Conservation (phyloP, 495 filamentous ascomycete species). For the Amniculicola lignicola region DNA sequence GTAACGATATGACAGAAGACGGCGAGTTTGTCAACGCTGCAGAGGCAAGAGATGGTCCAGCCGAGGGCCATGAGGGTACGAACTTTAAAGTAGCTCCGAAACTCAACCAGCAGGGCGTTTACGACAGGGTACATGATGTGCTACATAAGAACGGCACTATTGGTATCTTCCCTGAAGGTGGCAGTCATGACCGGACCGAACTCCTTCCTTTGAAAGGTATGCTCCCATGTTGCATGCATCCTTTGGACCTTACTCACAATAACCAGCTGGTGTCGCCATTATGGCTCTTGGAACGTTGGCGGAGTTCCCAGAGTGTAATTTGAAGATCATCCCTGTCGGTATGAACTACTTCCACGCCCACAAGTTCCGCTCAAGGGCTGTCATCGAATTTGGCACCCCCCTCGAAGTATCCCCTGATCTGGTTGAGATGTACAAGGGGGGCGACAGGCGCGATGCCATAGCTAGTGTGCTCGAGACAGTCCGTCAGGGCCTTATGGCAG, state of each 20-base stretch:
- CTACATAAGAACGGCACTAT: constrained; percentile 82
- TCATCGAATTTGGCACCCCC: constrained; percentile 91
- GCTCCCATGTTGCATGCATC: neutral
- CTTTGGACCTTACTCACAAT: constrained; percentile 26
- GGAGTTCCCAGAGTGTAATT: constrained; percentile 80
- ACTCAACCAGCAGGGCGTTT: constrained; percentile 90
- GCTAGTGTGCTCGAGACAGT: constrained; percentile 77
- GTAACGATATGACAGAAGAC: constrained; percentile 62
- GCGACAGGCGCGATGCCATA: constrained; percentile 80
- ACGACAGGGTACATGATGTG: constrained; percentile 83
- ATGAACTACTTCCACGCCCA: constrained; percentile 99
- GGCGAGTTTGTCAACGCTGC: constrained; percentile 48
- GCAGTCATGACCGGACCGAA: constrained; percentile 93
- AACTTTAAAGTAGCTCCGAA: constrained; percentile 87
- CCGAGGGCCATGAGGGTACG: constrained; percentile 62
- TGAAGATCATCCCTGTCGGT: constrained; percentile 98
- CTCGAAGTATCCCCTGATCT: constrained; percentile 76
- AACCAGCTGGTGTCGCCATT: constrained; percentile 85
- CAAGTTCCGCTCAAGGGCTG: constrained; percentile 95
- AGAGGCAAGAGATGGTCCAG: constrained; percentile 22
- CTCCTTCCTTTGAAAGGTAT: constrained; percentile 85
- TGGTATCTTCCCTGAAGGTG: constrained; percentile 96
- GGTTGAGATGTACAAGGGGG: constrained; percentile 78
- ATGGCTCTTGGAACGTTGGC: constrained; percentile 95
- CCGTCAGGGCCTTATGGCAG: constrained; percentile 76